Base-by-base conservation (phyloP, 1,139 yeast genomes). In the Saccharomyces pastorianus region DNA sequence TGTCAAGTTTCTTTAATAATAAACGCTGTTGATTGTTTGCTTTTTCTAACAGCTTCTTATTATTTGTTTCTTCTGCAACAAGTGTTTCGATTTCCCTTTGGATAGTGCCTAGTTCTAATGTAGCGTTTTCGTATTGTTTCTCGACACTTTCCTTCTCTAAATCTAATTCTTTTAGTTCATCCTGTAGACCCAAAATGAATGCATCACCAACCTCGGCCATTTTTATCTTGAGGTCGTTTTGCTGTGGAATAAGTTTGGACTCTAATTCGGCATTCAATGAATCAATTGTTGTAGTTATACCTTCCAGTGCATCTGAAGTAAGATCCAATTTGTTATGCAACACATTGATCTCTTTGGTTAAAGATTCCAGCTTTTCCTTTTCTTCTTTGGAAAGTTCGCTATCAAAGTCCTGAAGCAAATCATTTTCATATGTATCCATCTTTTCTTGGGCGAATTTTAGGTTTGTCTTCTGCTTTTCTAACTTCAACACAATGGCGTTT, bases 11-110 rank as follows among this genome's bases (percentile, higher is more conserved):
- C 55, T 77, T 79, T 48, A 85, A 70, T 1, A 83, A 68, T 13
- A 73, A 65, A 2, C 79, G 70, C 63, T 87, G 95, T 52, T 78
- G 80, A 5, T 80, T 78, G 61, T 84, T 81, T 6, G 85, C 74
- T 53, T 76, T 76, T 34, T 74, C 74, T 53, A 84, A 67, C 4
- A 73, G 64, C 1, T 69, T 69, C 60, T 80, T 78, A 53, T 76
- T 71, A 4, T 64, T 63, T 4, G 60, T 65, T 53, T 67, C 60
- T 48, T 69, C 69, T 11, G 59, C 61, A 23, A 59, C 59, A 34
- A 68, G 56, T 13, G 59, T 57, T 1, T 62, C 65, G 4, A 72
- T 64, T 48, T 67, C 69, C 6, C 57, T 54, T 49, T 67, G 64
- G 4, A 67, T 53, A 3, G 54, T 51, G 5, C 58, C 56, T n/a